Evolutionary conservation across 805 yeast genomes (phyloP).

Genomic region (Zygotorulaspora danielsina): DNA sequence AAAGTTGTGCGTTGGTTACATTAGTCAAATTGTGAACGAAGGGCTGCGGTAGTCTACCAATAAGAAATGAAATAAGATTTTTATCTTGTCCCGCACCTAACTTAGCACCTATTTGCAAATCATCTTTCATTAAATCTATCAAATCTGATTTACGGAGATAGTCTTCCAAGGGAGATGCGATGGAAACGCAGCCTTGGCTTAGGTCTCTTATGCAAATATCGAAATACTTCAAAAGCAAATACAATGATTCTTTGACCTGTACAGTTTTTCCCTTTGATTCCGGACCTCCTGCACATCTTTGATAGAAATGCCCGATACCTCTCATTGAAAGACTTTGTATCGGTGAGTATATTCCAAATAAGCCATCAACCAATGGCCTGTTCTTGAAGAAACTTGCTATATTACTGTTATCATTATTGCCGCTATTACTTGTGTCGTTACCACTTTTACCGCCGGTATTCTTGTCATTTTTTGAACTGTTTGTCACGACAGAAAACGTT

Average conservation of each 20-base stretch:
- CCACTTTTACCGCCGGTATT: neutral
- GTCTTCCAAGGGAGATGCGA: constrained; percentile 27
- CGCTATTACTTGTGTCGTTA: neutral
- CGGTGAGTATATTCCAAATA: constrained; percentile 33
- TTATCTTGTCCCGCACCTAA: constrained; percentile 13
- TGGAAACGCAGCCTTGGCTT: constrained; percentile 20
- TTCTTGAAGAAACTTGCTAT: constrained; percentile 12
- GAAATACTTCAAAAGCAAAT: constrained; percentile 29
- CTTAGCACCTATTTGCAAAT: constrained; percentile 6
- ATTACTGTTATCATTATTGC: neutral
- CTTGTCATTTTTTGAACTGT: constrained; percentile 7
- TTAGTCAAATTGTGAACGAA: constrained; percentile 21
- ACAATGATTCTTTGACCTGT: constrained; percentile 26
- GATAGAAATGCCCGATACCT: constrained; percentile 30
- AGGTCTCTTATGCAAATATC: constrained; percentile 28
- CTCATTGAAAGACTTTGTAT: constrained; percentile 27
- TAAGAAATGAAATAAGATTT: constrained; percentile 18
- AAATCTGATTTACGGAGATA: constrained; percentile 18
- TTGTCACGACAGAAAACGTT: constrained; percentile 22
- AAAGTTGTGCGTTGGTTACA: constrained; percentile 14
- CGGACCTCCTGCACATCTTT: constrained; percentile 11
- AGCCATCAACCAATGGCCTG: constrained; percentile 29
- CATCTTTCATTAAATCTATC: constrained; percentile 3
- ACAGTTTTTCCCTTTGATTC: constrained; percentile 13
- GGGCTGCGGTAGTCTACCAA: constrained; percentile 26